These are phyloP conservation scores for Ophiorrhiza pumila DNA, from an alignment of 257 asterid genomes.

Conservation along the genomic window DNA sequence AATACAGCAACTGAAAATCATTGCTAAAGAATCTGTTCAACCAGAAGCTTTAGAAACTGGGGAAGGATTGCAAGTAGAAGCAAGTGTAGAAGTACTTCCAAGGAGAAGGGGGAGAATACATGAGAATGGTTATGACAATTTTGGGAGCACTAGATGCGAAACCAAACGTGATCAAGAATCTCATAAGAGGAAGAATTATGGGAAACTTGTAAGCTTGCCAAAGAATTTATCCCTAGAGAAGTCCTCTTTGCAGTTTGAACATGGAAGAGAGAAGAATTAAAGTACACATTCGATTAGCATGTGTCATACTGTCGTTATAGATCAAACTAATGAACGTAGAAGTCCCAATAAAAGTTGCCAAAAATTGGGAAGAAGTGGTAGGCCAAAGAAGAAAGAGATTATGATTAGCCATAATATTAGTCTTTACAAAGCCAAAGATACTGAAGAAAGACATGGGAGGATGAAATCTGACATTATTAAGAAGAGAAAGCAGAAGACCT, in stretches of 20 bases:
- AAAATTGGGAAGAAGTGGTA: slow-evolving; percentile 34
- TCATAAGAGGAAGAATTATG: too few species aligned
- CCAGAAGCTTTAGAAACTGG: slow-evolving; percentile 6
- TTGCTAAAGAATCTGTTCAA: slow-evolving; percentile 12
- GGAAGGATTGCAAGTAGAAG: slow-evolving; percentile 22
- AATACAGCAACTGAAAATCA: slow-evolving; percentile 11
- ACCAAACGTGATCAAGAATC: slow-evolving; percentile 30
- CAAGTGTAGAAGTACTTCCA: slow-evolving; percentile 21
- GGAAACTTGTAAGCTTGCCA: too few species aligned
- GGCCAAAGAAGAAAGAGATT: slow-evolving; percentile 34
- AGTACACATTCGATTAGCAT: too few species aligned
- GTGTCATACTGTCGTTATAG: too few species aligned
- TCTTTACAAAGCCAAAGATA: too few species aligned
- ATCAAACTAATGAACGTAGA: too few species aligned
- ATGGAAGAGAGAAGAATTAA: too few species aligned
- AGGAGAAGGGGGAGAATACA: slow-evolving; percentile 40
- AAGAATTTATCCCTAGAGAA: too few species aligned
- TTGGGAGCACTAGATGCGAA: slow-evolving; percentile 19
- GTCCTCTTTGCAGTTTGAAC: too few species aligned
- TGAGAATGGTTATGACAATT: slow-evolving; percentile 28
- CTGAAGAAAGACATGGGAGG: slow-evolving; percentile 1
- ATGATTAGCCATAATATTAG: too few species aligned
- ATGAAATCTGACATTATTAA: neutral
- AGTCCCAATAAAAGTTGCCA: too few species aligned
- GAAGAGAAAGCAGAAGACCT: slow-evolving; percentile 9